Evolutionary conservation across 2,329 filamentous ascomycete genomes (phyloP), one percentile per base, ranked within the genome.

Genomic region (Hymenoscyphus scutula): DNA sequence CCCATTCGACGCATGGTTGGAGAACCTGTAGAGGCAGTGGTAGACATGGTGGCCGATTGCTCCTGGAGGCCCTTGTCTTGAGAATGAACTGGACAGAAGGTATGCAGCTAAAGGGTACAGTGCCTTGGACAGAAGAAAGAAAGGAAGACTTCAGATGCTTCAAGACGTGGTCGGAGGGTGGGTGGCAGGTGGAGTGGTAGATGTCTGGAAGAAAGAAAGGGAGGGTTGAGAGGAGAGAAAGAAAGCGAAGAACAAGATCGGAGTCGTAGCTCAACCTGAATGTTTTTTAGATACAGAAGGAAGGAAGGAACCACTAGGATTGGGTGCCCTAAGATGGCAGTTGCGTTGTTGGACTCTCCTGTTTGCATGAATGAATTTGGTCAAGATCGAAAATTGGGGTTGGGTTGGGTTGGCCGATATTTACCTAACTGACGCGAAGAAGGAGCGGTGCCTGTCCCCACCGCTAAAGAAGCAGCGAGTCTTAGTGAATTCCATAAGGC

Each of bases 21-120:
- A 58, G 80, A 81, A 54, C 77, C 79, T 27, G 76, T 76, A 29
- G 77, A 75, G 64, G 71, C 64, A 17, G 68, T 71, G 63, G 73
- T 71, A 70, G 78, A 78, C 79, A 81, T 81, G 63, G 64, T 73
- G 69, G 51, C 57, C 25, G 56, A 62, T 60, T 48, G 60, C 56
- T 48, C 25, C 54, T 30, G 23, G 17, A 5, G 56, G 41, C 61
- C 59, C 25, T 30, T 27, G 51, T 54, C 25, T 54, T 65, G 60
- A 38, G 60, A 68, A 74, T 63, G 73, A 70, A 66, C 67, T 66
- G 64, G 62, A 57, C 57, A 68, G 61, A 63, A 37, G 6, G 25
- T 17, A 23, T 48, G 19, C 41, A 48, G 41, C 55, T 37, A n/a
- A 38, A 25, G 41, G 15, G 23, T 25, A 19, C 30, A 34, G 55